These are phyloP conservation scores for Pseudonectria buxi DNA, from an alignment of 2,329 filamentous ascomycete species.

Conservation along the genomic window DNA sequence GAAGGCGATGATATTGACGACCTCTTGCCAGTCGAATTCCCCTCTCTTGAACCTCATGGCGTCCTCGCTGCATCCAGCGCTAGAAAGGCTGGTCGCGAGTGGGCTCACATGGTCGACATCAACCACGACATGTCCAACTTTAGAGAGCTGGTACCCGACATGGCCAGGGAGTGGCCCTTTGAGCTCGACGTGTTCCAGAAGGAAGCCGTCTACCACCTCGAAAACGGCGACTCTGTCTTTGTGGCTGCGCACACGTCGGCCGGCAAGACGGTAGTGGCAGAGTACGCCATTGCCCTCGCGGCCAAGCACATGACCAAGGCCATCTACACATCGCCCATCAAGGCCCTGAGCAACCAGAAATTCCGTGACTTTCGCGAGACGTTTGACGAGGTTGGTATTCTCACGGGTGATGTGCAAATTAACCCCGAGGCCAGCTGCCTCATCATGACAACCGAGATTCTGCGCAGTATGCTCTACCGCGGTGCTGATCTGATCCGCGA, in stretches of 20 bases:
- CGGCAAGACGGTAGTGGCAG: slow-evolving; percentile 95
- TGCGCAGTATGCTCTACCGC: slow-evolving; percentile 95
- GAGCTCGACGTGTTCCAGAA: slow-evolving; percentile 98
- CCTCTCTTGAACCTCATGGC: slow-evolving; percentile 79
- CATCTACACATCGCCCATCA: slow-evolving; percentile 98
- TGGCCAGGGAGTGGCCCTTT: slow-evolving; percentile 94
- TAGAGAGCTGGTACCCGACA: slow-evolving; percentile 84
- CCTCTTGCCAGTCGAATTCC: slow-evolving; percentile 85
- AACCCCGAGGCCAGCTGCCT: slow-evolving; percentile 95
- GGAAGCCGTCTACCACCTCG: slow-evolving; percentile 94
- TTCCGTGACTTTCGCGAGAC: slow-evolving; percentile 87
- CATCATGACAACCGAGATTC: slow-evolving; percentile 98
- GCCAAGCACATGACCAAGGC: slow-evolving; percentile 99
- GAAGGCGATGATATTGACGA: slow-evolving; percentile 69
- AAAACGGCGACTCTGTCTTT: slow-evolving; percentile 94
- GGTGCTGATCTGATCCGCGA: slow-evolving; percentile 94
- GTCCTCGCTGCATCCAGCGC: slow-evolving; percentile 63
- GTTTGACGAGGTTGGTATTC: slow-evolving; percentile 93
- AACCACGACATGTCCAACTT: slow-evolving; percentile 94
- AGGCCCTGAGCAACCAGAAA: slow-evolving; percentile 96
- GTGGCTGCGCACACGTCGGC: slow-evolving; percentile 97
- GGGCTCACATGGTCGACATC: slow-evolving; percentile 98
- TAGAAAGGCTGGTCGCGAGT: slow-evolving; percentile 74
- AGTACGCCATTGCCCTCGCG: slow-evolving; percentile 93
- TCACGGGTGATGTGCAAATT: slow-evolving; percentile 97